Evolutionary conservation across 768 basidiomycete species (phyloP), one percentile per base, ranked within the genome.

Genomic region (Amanita molliuscula): DNA sequence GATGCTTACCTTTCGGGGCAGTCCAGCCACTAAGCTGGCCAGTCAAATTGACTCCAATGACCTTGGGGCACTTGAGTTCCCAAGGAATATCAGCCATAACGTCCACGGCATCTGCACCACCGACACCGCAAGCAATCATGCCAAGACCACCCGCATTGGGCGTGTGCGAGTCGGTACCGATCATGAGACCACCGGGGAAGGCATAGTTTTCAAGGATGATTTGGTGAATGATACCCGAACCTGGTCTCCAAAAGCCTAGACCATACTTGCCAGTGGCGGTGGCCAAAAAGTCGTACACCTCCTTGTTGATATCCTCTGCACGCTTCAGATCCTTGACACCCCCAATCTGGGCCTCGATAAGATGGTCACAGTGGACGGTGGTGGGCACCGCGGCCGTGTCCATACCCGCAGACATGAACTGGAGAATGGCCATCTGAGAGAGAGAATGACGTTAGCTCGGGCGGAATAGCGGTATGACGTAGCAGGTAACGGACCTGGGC

Each of bases 391-490:
- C 95, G 35, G 90, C 91, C 41, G 92, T 95, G 65, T 90, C 90
- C 79, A 99, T 93, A 55, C 95, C 95, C 15, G 96, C 93, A 46
- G 96, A 97, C 96, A 99, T 99, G 81, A 99, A 99, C 77, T 99
- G 96, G 57, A 99, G 78, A 50, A 99, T 80, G 16, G 96, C 96
- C 96, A 99, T 99, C 90, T 98, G 66, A 8, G 46, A 6, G 49
- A 97, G 66, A 8, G 46, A 6, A 49, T 37, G 36, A 49, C 13
- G 57, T 68, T 65, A 55, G 43, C 26, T 21, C 46, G 15, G 18
- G 13, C 11, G 31, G 11, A 13, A 31, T 13, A 13, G 11, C 18
- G 43, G 31, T 23, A 53, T 58, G 56, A 58, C 51, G 58, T 53
- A 48, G 36, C 25, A 46, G 33, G 53, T n/a, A 20, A 55, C 68